Evolutionary conservation across 176 grass and related monocot genomes (phyloP).

Genomic region (Hsuehochloa calcarea): DNA sequence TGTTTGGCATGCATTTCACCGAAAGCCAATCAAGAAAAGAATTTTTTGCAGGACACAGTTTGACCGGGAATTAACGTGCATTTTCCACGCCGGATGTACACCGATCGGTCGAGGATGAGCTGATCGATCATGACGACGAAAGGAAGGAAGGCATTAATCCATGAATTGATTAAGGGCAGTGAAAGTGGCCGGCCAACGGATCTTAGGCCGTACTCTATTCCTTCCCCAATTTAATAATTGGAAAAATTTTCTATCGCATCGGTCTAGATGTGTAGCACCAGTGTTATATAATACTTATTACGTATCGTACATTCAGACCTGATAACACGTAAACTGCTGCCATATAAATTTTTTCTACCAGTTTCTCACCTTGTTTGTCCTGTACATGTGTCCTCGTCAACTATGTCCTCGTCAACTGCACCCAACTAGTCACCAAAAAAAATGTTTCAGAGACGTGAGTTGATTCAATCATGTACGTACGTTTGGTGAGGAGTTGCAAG

Average conservation of each 20-base stretch:
- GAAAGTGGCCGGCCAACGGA: slow-evolving; percentile 26
- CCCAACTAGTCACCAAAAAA: no score
- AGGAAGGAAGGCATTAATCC: not conserved
- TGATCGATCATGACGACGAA: not conserved
- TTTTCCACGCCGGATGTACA: not conserved
- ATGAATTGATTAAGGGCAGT: not conserved
- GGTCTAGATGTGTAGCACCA: no score
- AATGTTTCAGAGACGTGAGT: no score
- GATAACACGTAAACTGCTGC: no score
- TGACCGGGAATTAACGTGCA: not conserved
- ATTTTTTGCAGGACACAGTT: not conserved
- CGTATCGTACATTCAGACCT: no score
- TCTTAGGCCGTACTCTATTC: slow-evolving; percentile 14
- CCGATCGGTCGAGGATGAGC: not conserved
- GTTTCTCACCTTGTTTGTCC: slow-evolving; percentile 27
- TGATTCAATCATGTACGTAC: no score
- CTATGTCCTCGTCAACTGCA: not conserved
- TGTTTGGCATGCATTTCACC: no score
- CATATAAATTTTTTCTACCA: no score
- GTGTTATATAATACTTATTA: no score
- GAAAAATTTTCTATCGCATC: no score
- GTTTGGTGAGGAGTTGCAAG: no score
- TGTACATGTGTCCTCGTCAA: not conserved
- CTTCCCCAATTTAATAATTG: not conserved
- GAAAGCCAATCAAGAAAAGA: not conserved